A percentile compares a stretch with the other conserved stretches of the same genome.
Conservation (phyloP, 257 asterid species). For the Handroanthus guayacan region DNA sequence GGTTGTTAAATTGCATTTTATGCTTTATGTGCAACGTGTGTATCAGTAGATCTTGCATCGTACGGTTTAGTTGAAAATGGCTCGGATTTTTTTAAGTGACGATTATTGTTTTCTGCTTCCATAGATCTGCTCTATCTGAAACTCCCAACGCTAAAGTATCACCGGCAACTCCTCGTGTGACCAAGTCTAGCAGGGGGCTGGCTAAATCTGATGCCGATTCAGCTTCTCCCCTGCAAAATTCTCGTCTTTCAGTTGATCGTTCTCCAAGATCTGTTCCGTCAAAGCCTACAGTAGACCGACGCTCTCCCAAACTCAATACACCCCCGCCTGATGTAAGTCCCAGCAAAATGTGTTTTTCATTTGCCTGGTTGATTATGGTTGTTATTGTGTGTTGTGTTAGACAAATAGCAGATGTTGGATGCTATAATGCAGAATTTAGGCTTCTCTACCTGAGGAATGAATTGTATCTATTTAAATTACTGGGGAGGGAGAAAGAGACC, state of each 20-base stretch:
- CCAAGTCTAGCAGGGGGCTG: conserved; percentile 61
- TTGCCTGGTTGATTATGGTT: conserved; percentile 25
- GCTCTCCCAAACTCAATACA: conserved; percentile 63
- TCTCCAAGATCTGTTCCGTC: conserved; percentile 71
- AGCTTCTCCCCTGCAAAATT: conserved; percentile 58
- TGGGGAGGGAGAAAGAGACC: background rate
- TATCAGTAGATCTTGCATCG: conserved; percentile 31
- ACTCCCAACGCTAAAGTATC: conserved; percentile 71
- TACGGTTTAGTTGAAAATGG: background rate
- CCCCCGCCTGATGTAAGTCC: conserved; percentile 79
- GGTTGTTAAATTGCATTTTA: background rate
- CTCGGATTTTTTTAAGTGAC: conserved; percentile 17
- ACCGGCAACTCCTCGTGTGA: conserved; percentile 58
- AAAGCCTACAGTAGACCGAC: conserved; percentile 66
- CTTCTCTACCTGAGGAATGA: conserved; percentile 1
- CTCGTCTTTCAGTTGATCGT: conserved; percentile 63
- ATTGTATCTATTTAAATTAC: background rate
- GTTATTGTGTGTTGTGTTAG: background rate
- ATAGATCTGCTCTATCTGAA: conserved; percentile 70
- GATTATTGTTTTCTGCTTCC: conserved; percentile 21
- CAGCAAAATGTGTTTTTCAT: background rate
- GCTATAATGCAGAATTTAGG: background rate
- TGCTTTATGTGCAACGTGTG: background rate
- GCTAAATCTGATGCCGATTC: conserved; percentile 75
- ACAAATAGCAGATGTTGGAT: conserved; percentile 30